Base-by-base conservation (phyloP, 164 flowering plant genomes). In the Vitis cinerea region DNA sequence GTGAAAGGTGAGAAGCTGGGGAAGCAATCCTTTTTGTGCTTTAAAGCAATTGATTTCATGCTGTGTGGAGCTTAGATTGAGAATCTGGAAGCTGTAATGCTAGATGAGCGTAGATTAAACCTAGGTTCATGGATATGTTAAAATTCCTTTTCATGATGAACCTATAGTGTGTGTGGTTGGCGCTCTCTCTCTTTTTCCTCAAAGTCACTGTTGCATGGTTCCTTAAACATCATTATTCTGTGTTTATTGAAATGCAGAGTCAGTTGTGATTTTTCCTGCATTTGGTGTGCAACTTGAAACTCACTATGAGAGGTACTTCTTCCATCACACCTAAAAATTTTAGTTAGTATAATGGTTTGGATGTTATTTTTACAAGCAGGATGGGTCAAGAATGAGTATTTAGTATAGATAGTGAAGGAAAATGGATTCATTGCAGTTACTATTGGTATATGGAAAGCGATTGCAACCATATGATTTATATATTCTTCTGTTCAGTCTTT, bases 271-370 rank as follows among this genome's bases (percentile, higher is more conserved):
- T 73, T 78, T 94, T 71, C 97, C 94, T 9, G 80, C 84, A 53
- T 84, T 94, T 74, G 98, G 98, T 19, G 91, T 94, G 69, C 98
- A 94, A 77, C 90, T 94, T 59, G 97, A 92, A 78, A 89, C 95
- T 73, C 88, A 82, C 61, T 89, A 85, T 73, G 30, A 61, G 59
- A 92, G 98, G 98, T 94, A 85, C 13, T 37, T 15, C 16, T 63
- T 55, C 17, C 8, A 1, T 48, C 44, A 37, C 44, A 37, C 7
- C 44, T 37, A 0, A 6, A 31, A 37, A 37, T 37, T 37, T 37
- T 37, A 37, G 7, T 37, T 37, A 37, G 6, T 3, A 6, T 37
- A 37, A 37, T 37, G 4, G 44, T 37, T 37, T 37, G 44, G 44
- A 37, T 37, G 7, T 37, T 37, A 37, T 37, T 37, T 37, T 6